These are phyloP conservation scores for Solanum hybrid DNA, from an alignment of 305 asterid species.

Conservation along the genomic window DNA sequence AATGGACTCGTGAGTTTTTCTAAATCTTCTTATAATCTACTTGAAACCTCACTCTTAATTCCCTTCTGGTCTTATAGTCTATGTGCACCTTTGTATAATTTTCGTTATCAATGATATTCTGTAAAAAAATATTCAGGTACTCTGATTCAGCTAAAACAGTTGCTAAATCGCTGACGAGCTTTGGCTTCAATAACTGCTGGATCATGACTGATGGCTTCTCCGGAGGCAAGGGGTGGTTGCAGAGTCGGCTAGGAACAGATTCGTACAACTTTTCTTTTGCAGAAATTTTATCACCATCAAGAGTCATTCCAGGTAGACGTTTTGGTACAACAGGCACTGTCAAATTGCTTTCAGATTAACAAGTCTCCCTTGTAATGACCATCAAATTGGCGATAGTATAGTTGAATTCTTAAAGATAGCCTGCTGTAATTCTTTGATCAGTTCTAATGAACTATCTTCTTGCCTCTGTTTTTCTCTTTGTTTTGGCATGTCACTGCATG, in stretches of 20 bases:
- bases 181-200: conserved; percentile 87
- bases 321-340: conserved; percentile 48
- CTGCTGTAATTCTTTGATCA: conserved; percentile 7
- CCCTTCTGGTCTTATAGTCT: not conserved
- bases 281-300: conserved; percentile 69
- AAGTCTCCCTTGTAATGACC: not conserved
- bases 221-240: conserved; percentile 86
- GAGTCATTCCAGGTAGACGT: conserved; percentile 48
- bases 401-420: conserved; percentile 5
- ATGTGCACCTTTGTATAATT: not conserved
- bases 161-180: conserved; percentile 65
- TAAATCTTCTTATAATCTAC: not conserved
- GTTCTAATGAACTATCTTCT: conserved; percentile 1
- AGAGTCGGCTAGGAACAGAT: conserved; percentile 77
- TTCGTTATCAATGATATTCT: not conserved
- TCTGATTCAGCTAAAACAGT: conserved; percentile 75
- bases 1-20: conserved; percentile 72
- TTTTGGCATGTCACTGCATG: not conserved
- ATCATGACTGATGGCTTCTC: conserved; percentile 77
- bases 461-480: not conserved
- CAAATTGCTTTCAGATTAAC: conserved; percentile 61
- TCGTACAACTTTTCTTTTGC: conserved; percentile 58
- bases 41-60: not conserved
- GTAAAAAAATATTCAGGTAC: conserved; percentile 34
- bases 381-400: not conserved